Percentiles rank a stretch among this genome's conserved stretches.
Conservation (phyloP, 2,329 filamentous ascomycete genomes). For the Alternaria burnsii region DNA sequence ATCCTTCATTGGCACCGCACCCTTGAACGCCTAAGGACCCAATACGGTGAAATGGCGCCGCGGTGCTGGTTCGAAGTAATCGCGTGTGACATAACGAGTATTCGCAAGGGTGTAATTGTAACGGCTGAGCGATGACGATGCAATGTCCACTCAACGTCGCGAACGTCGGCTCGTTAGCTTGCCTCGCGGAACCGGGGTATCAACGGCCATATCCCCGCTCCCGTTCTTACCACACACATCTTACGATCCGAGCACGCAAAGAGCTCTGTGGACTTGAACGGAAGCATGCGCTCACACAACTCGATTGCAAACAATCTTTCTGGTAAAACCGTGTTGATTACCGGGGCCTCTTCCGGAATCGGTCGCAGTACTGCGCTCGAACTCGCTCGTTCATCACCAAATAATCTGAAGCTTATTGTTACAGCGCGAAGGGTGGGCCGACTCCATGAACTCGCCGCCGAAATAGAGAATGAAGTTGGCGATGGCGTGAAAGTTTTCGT, state of each 20-base stretch:
- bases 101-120: background rate
- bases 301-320: conserved; percentile 79
- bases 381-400: conserved; percentile 83
- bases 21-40: background rate
- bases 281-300: conserved; percentile 43
- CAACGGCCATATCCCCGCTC: background rate
- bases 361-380: conserved; percentile 82
- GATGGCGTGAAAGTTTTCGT: conserved; percentile 71
- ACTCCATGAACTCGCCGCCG: conserved; percentile 73
- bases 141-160: background rate
- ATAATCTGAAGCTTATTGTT: conserved; percentile 79
- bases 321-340: conserved; percentile 90
- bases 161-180: background rate
- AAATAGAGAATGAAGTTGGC: conserved; percentile 79
- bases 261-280: background rate
- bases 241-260: background rate
- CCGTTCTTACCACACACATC: background rate
- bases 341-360: conserved; percentile 91
- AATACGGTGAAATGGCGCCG: background rate
- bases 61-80: background rate
- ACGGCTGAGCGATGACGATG: background rate
- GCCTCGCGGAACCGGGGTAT: background rate
- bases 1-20: background rate
- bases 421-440: conserved; percentile 82
- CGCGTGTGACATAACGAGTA: background rate